Evolutionary conservation across 495 filamentous ascomycete genomes (phyloP).

Genomic region (Lentithecium fluviatile): DNA sequence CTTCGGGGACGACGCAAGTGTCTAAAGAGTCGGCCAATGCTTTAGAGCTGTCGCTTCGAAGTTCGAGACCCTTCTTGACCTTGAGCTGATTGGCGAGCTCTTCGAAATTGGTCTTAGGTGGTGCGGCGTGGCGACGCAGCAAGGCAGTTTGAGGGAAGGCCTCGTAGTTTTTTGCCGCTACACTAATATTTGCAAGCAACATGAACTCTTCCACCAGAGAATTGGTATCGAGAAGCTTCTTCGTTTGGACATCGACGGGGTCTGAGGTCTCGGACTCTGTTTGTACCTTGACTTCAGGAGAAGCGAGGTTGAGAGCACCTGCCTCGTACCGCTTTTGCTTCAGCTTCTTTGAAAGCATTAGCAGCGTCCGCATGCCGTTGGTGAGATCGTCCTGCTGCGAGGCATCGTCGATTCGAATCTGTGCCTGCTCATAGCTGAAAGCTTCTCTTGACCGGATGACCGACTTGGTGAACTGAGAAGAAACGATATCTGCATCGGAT

Average conservation of each 20-base stretch:
- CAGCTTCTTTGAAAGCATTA: constrained; percentile 91
- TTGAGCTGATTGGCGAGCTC: constrained; percentile 85
- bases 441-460: constrained; percentile 97
- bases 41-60: constrained; percentile 80
- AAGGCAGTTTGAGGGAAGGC: constrained; percentile 94
- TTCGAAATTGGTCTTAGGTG: constrained; percentile 94
- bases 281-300: constrained; percentile 91
- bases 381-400: constrained; percentile 86
- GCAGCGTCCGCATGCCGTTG: constrained; percentile 79
- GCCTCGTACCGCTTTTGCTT: constrained; percentile 93
- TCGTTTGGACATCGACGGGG: constrained; percentile 93
- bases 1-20: constrained; percentile 70
- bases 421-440: constrained; percentile 95
- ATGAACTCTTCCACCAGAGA: constrained; percentile 99
- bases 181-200: constrained; percentile 94
- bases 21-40: constrained; percentile 90
- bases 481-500: constrained; percentile 78
- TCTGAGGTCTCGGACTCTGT: constrained; percentile 93
- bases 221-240: constrained; percentile 90
- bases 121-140: constrained; percentile 85
- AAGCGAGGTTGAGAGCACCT: constrained; percentile 90
- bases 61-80: constrained; percentile 73
- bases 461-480: constrained; percentile 84
- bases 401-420: constrained; percentile 84
- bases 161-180: constrained; percentile 80